Base-by-base conservation (phyloP, 116 monocot species). In the Zostera marina region DNA sequence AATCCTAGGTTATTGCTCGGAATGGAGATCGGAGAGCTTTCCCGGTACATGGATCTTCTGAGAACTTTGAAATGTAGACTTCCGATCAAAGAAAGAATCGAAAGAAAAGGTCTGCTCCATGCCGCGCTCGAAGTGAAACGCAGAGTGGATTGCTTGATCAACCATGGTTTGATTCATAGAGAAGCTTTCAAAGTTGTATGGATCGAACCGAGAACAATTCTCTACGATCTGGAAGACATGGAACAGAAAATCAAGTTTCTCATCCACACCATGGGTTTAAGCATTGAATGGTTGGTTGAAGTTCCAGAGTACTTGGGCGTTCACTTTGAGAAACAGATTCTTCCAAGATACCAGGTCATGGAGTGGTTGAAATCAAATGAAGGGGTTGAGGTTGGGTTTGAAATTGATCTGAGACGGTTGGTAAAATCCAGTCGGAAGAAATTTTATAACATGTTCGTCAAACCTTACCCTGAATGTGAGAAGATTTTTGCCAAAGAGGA, bases 391-490 rank as follows among this genome's bases (percentile, higher is more conserved):
- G 78, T 96, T 46, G 79, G 73, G 5, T 66, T 82, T 41, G 68
- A 70, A 14, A 68, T 89, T 41, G 80, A 65, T 43, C 52, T 96
- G 72, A 78, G 77, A 72, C 82, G 78, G 65, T 40, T 88, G 17
- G 70, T 85, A 8, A 74, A 71, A 42, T 26, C 78, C 9, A 85
- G 76, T 52, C 82, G 85, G 74, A 63, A 57, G 5, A 85, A 78
- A 67, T 89, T 96, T 38, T 89, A 74, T 25, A 85, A 89, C 62
- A 57, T 89, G 70, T 88, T 80, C 62, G 88, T 89, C 53, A 96
- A 85, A 67, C 89, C 96, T 5, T 96, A 96, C 23, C 85, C 85
- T 7, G 82, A 96, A 16, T 96, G 96, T 41, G 77, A 82, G 42
- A 56, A 72, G 49, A 77, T 96, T 1, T 96, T 85, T 63, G 75